These are phyloP conservation scores for Caloboletus inedulis DNA, from an alignment of 1,284 basidiomycete genomes.

Conservation along the genomic window DNA sequence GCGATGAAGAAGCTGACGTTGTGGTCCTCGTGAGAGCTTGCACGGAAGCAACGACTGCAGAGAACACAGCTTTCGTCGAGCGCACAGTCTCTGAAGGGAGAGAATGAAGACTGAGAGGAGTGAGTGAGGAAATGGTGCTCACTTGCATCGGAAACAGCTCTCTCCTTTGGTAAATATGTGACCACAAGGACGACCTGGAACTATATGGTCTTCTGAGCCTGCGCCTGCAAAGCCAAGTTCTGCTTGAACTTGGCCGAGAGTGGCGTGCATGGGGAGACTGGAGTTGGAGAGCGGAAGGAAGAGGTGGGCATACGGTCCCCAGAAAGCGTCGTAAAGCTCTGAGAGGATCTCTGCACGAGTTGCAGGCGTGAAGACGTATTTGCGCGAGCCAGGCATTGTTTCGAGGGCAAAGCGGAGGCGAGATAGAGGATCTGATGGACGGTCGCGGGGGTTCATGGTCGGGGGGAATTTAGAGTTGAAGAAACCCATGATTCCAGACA, in stretches of 20 bases:
- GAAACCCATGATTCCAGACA: slow-evolving; percentile 48
- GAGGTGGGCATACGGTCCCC: slow-evolving; percentile 66
- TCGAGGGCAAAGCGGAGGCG: slow-evolving; percentile 71
- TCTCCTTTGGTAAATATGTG: slow-evolving; percentile 83
- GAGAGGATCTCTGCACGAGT: slow-evolving; percentile 74
- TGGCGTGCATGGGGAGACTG: slow-evolving; percentile 55
- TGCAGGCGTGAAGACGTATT: slow-evolving; percentile 68
- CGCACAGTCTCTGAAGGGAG: slow-evolving; percentile 72
- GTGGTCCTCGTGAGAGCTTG: slow-evolving; percentile 79
- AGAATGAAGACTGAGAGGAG: background rate
- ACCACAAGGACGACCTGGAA: slow-evolving; percentile 67
- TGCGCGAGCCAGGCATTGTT: slow-evolving; percentile 72
- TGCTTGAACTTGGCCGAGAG: slow-evolving; percentile 65
- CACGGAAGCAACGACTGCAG: slow-evolving; percentile 84
- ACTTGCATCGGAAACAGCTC: slow-evolving; percentile 90
- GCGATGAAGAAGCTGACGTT: slow-evolving; percentile 90
- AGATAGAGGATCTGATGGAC: slow-evolving; percentile 55
- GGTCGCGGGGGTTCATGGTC: slow-evolving; percentile 53
- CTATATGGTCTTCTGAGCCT: slow-evolving; percentile 52
- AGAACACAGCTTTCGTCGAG: slow-evolving; percentile 86
- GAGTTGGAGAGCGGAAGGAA: slow-evolving; percentile 65
- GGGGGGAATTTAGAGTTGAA: slow-evolving; percentile 47
- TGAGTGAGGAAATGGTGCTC: slow-evolving; percentile 34
- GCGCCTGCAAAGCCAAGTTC: slow-evolving; percentile 53
- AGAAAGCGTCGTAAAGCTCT: slow-evolving; percentile 75